Evolutionary conservation across 2,329 filamentous ascomycete genomes (phyloP), one percentile per base, ranked within the genome.

Genomic region (Bipolaris bicolor): DNA sequence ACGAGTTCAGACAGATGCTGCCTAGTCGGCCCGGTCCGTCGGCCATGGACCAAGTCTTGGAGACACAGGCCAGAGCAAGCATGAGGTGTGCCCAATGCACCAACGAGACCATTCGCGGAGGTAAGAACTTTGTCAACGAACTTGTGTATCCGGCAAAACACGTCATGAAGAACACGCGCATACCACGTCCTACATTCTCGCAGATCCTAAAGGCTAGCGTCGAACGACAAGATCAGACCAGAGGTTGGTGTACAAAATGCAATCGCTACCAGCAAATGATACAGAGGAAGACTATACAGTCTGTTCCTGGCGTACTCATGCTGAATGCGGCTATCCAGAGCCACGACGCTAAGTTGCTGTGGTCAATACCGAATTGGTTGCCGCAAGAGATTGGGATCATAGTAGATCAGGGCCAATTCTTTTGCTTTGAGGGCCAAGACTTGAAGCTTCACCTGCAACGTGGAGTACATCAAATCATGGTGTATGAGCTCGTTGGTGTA

Each of bases 371-470:
- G 0, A 91, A 91, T 15, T 99, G 94, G 89, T 81, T 99, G 11
- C 95, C 95, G 0, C 90, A 95, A 70, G 92, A 98, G 74, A 93
- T 99, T 68, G 95, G 95, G 36, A 86, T 99, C 69, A 91, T 96
- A 55, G 86, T 97, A 55, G 91, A 96, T 58, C 87, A 91, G 68
- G 92, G 91, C n/a, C 91, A 96, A 70, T 91, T 98, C 71, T 93
- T 91, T 76, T 97, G 93, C 76, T 98, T 92, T 63, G 93, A 99
- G 76, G 94, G 95, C 2, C 89, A 96, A 51, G 93, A 98, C 68
- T 78, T 99, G 63, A 89, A 89, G 71, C 78, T 90, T 46, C 91
- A 95, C 66, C 78, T 96, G 20, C 89, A 94, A 69, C 86, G 90
- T 31, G 90, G 90, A 20, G 88, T 89, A 6, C 90, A 93, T 57